Evolutionary conservation across 2,329 filamentous ascomycete species (phyloP), one percentile per base, ranked within the genome.

Genomic region (Cladobotryum mycophilum): DNA sequence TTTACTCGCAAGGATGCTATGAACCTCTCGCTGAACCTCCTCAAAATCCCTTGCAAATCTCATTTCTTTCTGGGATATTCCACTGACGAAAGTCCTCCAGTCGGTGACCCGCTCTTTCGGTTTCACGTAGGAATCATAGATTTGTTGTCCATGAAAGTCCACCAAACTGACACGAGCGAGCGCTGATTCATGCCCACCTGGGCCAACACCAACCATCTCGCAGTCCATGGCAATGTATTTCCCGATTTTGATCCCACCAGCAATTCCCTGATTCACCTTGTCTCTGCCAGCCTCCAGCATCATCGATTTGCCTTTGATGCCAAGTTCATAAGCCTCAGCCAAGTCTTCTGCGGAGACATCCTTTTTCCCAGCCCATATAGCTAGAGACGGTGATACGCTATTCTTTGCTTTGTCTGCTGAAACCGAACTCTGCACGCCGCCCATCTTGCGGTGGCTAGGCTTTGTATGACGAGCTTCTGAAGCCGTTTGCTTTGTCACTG

Each of bases 181-280:
- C 0, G 83, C 84, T 35, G 89, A 90, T 63, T 84, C 80, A 56
- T 85, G 76, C 18, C 82, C 79, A 46, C 82, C 82, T 1, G 81
- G 80, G 0, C 86, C 88, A 12, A 95, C 82, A 44, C 92, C 93
- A 22, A 99, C 93, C 93, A 99, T 99, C 71, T 99, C 93, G 68
- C 93, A 99, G 72, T 99, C 93, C 43, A 99, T 81, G 17, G 88
- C 87, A 40, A 99, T 73, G 66, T 95, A 99, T 76, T 93, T 95
- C 47, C 92, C 93, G 17, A 91, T 73, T 48, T 89, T 81, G 35
- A 86, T 70, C 5, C 77, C 80, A 20, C 73, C 67, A 2, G 80
- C 77, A 3, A 82, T 71, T 1, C 86, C 86, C 41, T 81, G 78
- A 61, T 89, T 88, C 54, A 84, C 71, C 41, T 75, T 76, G 45